Conservation (phyloP, 1,284 basidiomycete genomes). For the Golubevia sp. region DNA sequence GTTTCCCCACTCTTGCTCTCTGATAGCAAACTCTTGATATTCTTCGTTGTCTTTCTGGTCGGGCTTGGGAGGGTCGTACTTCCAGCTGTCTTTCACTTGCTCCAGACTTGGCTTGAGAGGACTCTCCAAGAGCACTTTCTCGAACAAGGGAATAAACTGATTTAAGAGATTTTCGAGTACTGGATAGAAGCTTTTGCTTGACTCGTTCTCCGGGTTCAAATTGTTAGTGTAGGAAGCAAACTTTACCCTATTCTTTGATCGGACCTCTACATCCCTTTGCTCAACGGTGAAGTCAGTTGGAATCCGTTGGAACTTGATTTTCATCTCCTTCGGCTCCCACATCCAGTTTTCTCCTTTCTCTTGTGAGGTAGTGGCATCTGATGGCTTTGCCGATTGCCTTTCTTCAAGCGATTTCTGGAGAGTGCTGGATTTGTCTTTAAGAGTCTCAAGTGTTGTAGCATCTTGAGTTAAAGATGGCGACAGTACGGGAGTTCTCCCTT, state of each 20-base stretch:
- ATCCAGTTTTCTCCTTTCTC: not conserved
- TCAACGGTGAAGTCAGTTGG: conserved; percentile 7
- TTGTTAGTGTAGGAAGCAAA: conserved; percentile 7
- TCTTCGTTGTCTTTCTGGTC: not conserved
- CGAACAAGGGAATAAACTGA: conserved; percentile 2
- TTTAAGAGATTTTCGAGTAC: not conserved
- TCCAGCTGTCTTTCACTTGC: not conserved
- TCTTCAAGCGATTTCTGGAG: not conserved
- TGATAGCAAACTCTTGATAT: not conserved
- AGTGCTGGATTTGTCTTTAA: not conserved
- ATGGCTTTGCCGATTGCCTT: not conserved
- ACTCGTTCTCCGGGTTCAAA: not conserved
- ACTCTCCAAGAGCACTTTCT: not conserved
- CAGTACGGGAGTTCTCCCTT: conserved; percentile 4
- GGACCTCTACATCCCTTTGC: not conserved
- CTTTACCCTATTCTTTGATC: not conserved
- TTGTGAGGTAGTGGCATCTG: not conserved
- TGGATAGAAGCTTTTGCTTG: conserved; percentile 1
- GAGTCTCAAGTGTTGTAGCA: not conserved
- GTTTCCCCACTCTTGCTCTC: not conserved
- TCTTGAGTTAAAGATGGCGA: too few relatives aligned
- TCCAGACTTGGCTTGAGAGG: not conserved
- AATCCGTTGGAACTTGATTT: conserved; percentile 6
- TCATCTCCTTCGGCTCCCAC: not conserved
- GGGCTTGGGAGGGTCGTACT: not conserved